phyloP scores from a whole-genome alignment of 805 yeast species.

The Yarrowia deformans region DNA sequence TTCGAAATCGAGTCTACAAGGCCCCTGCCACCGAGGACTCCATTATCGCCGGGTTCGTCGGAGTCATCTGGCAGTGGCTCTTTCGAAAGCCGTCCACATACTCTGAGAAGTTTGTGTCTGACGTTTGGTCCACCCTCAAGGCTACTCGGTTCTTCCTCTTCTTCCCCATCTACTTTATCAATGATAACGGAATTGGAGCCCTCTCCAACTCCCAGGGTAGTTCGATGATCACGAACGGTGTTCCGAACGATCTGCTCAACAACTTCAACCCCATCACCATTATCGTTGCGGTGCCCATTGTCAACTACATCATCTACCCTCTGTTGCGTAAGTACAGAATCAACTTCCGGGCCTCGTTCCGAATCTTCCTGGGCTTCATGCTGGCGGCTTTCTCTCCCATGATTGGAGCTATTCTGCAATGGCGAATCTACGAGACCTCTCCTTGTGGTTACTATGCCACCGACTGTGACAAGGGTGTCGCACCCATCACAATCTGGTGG shows the following conservation, averaged over 20 bases:
- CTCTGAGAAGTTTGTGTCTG: slow-evolving; percentile 66
- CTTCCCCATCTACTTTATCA: slow-evolving; percentile 64
- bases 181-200: slow-evolving; percentile 57
- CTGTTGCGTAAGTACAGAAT: slow-evolving; percentile 54
- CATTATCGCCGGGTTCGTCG: slow-evolving; percentile 30
- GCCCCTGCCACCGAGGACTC: slow-evolving; percentile 47
- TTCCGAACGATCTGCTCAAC: slow-evolving; percentile 63
- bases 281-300: slow-evolving; percentile 59
- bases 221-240: slow-evolving; percentile 60
- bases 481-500: slow-evolving; percentile 51
- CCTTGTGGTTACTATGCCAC: slow-evolving; percentile 59
- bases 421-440: slow-evolving; percentile 56
- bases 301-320: slow-evolving; percentile 60
- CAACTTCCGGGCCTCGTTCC: slow-evolving; percentile 56
- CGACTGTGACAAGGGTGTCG: slow-evolving; percentile 48
- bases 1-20: slow-evolving; percentile 52
- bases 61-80: slow-evolving; percentile 16
- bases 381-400: slow-evolving; percentile 58
- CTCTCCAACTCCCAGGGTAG: slow-evolving; percentile 61
- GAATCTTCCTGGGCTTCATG: slow-evolving; percentile 58
- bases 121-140: slow-evolving; percentile 66
- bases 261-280: slow-evolving; percentile 64
- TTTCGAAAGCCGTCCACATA: slow-evolving; percentile 52
- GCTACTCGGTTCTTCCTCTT: slow-evolving; percentile 67
- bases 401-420: slow-evolving; percentile 61